Evolutionary conservation across 2,329 filamentous ascomycete genomes (phyloP).

Genomic region (Magnaporthiopsis rhizophila): DNA sequence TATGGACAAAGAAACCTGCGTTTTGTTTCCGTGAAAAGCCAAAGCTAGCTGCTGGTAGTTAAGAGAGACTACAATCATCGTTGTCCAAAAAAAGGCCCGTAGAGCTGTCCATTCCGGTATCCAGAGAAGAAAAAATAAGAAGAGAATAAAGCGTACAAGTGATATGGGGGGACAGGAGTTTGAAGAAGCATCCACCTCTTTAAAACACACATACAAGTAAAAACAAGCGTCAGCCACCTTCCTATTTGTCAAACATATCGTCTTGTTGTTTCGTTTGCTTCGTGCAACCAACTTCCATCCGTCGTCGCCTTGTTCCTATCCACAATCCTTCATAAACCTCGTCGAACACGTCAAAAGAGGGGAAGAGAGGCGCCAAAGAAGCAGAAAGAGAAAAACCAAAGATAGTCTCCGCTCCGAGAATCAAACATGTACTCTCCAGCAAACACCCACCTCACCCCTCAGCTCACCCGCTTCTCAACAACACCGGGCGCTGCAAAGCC

Average conservation of each 20-base stretch:
- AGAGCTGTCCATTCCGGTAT: neutral
- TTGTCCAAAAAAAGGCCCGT: neutral
- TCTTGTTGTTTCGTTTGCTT: neutral
- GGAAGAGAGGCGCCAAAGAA: constrained; percentile 14
- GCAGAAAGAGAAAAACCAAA: neutral
- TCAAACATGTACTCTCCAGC: neutral
- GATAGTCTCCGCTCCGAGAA: neutral
- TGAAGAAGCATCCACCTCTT: neutral
- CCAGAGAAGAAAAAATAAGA: neutral
- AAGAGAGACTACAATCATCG: neutral
- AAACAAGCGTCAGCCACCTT: neutral
- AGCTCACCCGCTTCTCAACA: constrained; percentile 42
- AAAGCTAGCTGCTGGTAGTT: neutral
- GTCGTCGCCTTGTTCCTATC: neutral
- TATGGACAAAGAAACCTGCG: constrained; percentile 1
- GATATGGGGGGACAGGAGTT: neutral
- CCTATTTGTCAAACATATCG: neutral
- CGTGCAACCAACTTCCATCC: neutral
- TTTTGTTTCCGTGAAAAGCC: neutral
- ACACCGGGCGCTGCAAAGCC: constrained; percentile 25
- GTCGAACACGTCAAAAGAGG: constrained; percentile 13
- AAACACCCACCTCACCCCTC: neutral
- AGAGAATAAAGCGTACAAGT: neutral
- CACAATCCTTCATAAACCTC: neutral
- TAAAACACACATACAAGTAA: neutral